Evolutionary conservation across 768 basidiomycete genomes (phyloP).

Genomic region (Collybia sp.): DNA sequence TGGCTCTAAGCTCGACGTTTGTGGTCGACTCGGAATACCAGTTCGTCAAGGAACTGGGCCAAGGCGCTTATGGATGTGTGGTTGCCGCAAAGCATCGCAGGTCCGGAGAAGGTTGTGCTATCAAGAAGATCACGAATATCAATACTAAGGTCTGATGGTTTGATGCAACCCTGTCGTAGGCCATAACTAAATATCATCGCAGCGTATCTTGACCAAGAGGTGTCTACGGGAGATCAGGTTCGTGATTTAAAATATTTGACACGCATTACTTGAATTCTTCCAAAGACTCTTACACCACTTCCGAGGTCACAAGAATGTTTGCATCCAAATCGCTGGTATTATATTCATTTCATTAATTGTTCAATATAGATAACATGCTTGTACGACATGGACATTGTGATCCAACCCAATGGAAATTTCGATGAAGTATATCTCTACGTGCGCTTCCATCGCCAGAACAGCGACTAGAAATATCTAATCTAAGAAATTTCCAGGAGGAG

Average conservation of each 20-base stretch:
- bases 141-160: conserved; percentile 64
- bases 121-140: conserved; percentile 96
- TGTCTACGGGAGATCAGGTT: conserved; percentile 94
- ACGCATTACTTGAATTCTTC: conserved; percentile 4
- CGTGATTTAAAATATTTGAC: conserved; percentile 13
- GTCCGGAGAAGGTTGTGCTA: conserved; percentile 86
- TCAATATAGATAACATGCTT: conserved; percentile 80
- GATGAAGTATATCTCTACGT: conserved; percentile 96
- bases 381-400: conserved; percentile 98
- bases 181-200: conserved; percentile 4
- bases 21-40: conserved; percentile 86
- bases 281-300: conserved; percentile 90
- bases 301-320: conserved; percentile 96
- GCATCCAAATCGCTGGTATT: conserved; percentile 16
- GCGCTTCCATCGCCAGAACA: conserved; percentile 19
- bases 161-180: conserved; percentile 14
- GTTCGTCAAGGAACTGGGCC: conserved; percentile 95
- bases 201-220: conserved; percentile 95
- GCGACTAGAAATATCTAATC: conserved; percentile 2
- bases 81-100: conserved; percentile 80
- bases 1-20: conserved; percentile 80
- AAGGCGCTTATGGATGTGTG: conserved; percentile 93
- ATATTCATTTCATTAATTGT: conserved; percentile 7
- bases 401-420: conserved; percentile 87
- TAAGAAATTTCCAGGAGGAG: conserved; percentile 68